Evolutionary conservation across 169 alveolate species (phyloP), one percentile per base, ranked within the genome.

Genomic region (Plasmodium fragile): DNA sequence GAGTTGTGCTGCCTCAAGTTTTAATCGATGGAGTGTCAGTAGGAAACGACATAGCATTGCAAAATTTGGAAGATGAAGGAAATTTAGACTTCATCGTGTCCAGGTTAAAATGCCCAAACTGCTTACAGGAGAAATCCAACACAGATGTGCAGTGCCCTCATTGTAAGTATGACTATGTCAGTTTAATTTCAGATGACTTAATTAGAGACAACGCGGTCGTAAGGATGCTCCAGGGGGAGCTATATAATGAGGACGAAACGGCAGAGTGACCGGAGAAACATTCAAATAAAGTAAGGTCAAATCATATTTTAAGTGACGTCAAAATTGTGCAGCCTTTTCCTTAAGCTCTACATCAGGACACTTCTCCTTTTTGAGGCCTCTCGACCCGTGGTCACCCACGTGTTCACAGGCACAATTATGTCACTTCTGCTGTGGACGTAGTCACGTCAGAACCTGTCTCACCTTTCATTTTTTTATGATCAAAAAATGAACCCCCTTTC

Each of bases 61-160:
- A 97, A 95, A 98, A 97, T 87, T 85, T 97, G 52, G 98, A 97
- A 92, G 98, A 97, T 70, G 98, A 97, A 92, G 98, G 98, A 8
- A 98, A 97, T 92, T 94, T 97, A 18, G 83, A 95, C 80, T 95
- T 89, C 83, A 94, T 95, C 25, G 81, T 95, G 28, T 92, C 97
- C 8, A 87, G 97, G 91, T 82, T 95, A 91, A 55, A 92, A 75
- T 95, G 97, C 90, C 97, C 97, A 41, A 43, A 83, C 28, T 95
- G 97, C 81, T 73, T 94, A 53, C 55, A 52, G 49, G 96, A 93
- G 2, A 95, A 95, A 93, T 78, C 91, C n/a, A 92, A 92, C 82
- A 95, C 94, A 70, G 95, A 81, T 18, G 85, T 83, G 71, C 69
- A 72, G 59, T 95, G 97, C 72, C 95, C 95, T 55, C 55, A 82